phyloP scores from a whole-genome alignment of 345 rosid genomes.

The Bruguiera sexangula region DNA sequence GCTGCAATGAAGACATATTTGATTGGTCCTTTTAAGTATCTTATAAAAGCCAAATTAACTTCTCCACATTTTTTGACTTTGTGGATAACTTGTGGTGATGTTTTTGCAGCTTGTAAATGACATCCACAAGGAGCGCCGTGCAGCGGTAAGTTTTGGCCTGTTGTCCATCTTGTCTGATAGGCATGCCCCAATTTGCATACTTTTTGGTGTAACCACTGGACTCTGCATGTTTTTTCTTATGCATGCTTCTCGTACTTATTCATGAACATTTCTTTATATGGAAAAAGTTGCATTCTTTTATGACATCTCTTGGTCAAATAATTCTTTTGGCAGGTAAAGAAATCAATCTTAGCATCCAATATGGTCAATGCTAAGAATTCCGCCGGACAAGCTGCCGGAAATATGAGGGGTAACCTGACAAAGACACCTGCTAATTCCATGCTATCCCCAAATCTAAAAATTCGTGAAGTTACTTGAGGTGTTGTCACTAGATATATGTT shows the following conservation, averaged over 20 bases:
- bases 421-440: conserved; percentile 56
- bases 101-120: conserved; percentile 65
- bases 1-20: background rate
- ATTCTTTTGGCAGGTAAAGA: conserved; percentile 57
- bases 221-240: background rate
- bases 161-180: background rate
- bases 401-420: conserved; percentile 53
- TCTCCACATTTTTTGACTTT: conserved; percentile 1
- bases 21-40: no score
- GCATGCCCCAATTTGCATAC: background rate
- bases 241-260: background rate
- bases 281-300: background rate
- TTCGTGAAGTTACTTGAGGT: conserved; percentile 27
- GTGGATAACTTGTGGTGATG: background rate
- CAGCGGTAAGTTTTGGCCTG: conserved; percentile 50
- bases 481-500: conserved; percentile 1
- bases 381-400: conserved; percentile 49
- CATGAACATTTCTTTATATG: background rate
- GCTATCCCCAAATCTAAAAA: conserved; percentile 54
- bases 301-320: background rate
- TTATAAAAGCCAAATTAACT: background rate
- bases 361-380: conserved; percentile 44
- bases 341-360: conserved; percentile 53
- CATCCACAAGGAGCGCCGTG: conserved; percentile 85
- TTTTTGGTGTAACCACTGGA: background rate